phyloP scores from a whole-genome alignment of 192 early-diverging fungal species.

The Coemansia sp. region DNA sequence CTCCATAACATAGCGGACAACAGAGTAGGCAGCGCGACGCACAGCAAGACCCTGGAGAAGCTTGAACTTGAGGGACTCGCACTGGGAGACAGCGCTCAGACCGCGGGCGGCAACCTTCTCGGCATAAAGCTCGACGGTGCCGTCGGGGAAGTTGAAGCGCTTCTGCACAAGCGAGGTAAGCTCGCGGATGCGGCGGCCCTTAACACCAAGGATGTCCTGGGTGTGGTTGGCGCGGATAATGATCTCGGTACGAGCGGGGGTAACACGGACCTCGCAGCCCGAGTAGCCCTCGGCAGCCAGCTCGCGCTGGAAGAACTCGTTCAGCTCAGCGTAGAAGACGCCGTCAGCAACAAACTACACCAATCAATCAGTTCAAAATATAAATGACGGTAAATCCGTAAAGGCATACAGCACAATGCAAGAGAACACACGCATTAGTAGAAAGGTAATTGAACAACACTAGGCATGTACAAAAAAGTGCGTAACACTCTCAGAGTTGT shows the following conservation, averaged over 20 bases:
- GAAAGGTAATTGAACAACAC: background rate
- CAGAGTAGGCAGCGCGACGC: constrained; percentile 96
- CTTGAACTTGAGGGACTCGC: constrained; percentile 98
- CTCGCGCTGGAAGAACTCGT: constrained; percentile 98
- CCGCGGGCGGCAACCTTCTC: constrained; percentile 97
- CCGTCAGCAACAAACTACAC: constrained; percentile 98
- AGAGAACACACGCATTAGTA: background rate
- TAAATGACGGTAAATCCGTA: background rate
- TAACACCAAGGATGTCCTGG: constrained; percentile 96
- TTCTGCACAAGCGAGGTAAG: constrained; percentile 98
- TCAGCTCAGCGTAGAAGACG: constrained; percentile 99
- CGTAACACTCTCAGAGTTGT: too few relatives aligned
- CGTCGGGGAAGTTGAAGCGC: constrained; percentile 99
- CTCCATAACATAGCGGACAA: constrained; percentile 99
- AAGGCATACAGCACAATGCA: background rate
- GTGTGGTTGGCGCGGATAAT: constrained; percentile 99
- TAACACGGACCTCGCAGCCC: constrained; percentile 99
- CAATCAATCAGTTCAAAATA: background rate
- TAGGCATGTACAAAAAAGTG: background rate
- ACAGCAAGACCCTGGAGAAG: constrained; percentile 95
- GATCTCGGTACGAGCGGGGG: constrained; percentile 98
- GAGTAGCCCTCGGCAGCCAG: constrained; percentile 98
- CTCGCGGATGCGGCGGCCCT: constrained; percentile 98
- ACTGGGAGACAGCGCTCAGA: constrained; percentile 97
- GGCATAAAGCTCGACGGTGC: constrained; percentile 97